phyloP scores from a whole-genome alignment of 495 filamentous ascomycete species.

The Penicillium paradoxum region DNA sequence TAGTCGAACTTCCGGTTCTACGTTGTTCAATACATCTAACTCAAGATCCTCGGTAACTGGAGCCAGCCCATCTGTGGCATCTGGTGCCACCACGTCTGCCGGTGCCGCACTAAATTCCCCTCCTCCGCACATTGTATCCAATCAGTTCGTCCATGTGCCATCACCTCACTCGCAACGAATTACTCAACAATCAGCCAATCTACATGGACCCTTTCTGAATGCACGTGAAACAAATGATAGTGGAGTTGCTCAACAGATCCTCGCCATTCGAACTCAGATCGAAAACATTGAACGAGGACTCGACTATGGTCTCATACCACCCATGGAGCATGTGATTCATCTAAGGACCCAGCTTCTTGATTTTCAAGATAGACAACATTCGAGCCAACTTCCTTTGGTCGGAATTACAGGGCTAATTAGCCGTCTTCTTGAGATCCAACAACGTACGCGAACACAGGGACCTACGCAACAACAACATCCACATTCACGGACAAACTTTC shows the following conservation, averaged over 20 bases:
- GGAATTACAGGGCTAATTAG: background rate
- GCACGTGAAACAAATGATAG: background rate
- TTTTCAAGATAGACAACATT: slow-evolving; percentile 28
- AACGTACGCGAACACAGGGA: background rate
- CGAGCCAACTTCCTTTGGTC: slow-evolving; percentile 6
- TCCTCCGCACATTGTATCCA: background rate
- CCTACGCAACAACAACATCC: background rate
- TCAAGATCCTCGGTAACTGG: background rate
- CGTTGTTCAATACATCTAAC: background rate
- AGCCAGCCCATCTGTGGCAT: background rate
- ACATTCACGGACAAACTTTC: background rate
- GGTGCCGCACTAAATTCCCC: background rate
- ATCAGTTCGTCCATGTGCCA: background rate
- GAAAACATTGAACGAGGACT: slow-evolving; percentile 38
- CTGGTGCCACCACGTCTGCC: background rate
- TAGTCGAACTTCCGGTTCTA: background rate
- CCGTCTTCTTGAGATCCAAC: background rate
- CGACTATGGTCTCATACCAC: slow-evolving; percentile 28
- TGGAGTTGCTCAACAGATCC: background rate
- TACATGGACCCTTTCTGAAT: background rate
- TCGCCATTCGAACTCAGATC: slow-evolving; percentile 26
- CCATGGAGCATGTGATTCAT: slow-evolving; percentile 29
- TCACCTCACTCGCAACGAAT: background rate
- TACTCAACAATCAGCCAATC: background rate
- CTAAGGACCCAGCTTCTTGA: slow-evolving; percentile 30